Base-by-base conservation (phyloP, 108 stramenopile genomes). In the Stephanodiscus triporus region DNA sequence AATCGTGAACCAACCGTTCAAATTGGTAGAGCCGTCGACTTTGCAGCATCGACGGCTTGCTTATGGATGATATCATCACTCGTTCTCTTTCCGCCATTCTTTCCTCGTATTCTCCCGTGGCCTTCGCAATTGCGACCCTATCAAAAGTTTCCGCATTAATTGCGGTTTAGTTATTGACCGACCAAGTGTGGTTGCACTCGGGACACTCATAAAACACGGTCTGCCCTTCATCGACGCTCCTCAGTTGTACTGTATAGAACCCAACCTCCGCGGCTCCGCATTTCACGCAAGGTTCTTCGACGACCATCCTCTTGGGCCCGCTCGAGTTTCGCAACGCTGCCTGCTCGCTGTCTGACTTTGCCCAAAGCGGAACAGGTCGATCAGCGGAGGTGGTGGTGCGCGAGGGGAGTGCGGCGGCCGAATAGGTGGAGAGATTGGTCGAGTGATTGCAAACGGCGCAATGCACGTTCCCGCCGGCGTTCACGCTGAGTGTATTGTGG, bases 191-290 rank as follows among this genome's bases (percentile, higher is more conserved):
- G 24, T 86, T 82, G 77, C 97, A 98, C 10, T 85, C 80, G 1
- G 95, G 95, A 68, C 99, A 99, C 77, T 98, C 97, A 74, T 99
- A 99, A 81, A 99, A 99, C 5, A 98, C 98, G 13, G 99, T 99
- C 76, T 98, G 97, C 9, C 99, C 99, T 73, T 99, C 99, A 88
- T 99, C 99, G 29, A 97, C 99, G 30, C 92, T 94, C 43, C 98
- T 83, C 80, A 99, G 77, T 80, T 99, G 99, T 65, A 98, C 97
- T 16, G 99, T 99, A 63, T 98, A 98, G 72, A 98, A 99, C 57
- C 94, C 89, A 29, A 98, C 94, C 75, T 97, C 90, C 22, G 91
- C 87, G 43, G 93, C 85, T 29, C 84, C 88, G 75, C 99, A 99
- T 73, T 96, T 96, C 20, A 96, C 77, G 74, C 99, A 99, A 14